Evolutionary conservation across 768 basidiomycete genomes (phyloP).

Genomic region (Krasilnikovozyma curviuscula): DNA sequence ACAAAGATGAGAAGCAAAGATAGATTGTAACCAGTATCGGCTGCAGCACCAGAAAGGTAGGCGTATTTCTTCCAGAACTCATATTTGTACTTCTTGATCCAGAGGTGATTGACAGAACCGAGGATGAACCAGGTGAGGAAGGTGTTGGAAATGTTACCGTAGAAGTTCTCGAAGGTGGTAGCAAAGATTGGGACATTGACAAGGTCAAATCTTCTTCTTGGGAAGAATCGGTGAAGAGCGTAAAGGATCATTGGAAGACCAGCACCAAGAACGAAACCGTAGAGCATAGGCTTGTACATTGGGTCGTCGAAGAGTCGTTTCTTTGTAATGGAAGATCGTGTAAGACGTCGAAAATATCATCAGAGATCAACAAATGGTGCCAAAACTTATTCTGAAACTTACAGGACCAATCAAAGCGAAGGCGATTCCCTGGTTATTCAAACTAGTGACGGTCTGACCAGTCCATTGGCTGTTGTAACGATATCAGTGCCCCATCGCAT

Average conservation of each 20-base stretch:
- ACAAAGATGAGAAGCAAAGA: not conserved
- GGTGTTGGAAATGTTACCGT: not conserved
- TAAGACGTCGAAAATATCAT: too few relatives aligned
- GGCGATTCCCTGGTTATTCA: not conserved
- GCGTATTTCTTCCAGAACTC: slow-evolving; percentile 1
- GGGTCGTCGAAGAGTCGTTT: too few relatives aligned
- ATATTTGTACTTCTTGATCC: not conserved
- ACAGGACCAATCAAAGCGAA: not conserved
- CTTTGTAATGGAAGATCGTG: too few relatives aligned
- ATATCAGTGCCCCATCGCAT: too few relatives aligned
- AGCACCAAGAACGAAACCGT: not conserved
- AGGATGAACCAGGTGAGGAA: not conserved
- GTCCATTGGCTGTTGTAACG: not conserved
- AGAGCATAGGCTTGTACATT: not conserved
- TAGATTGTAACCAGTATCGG: not conserved
- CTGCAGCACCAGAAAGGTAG: not conserved
- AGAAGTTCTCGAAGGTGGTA: not conserved
- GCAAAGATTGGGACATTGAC: not conserved
- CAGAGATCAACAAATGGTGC: too few relatives aligned
- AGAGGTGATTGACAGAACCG: not conserved
- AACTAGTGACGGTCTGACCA: not conserved
- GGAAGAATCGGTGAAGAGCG: not conserved
- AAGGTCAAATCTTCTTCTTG: not conserved
- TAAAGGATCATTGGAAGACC: not conserved
- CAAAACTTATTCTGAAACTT: too few relatives aligned